Base-by-base conservation (phyloP, 345 rosid species). In the Rhizophora apiculata region DNA sequence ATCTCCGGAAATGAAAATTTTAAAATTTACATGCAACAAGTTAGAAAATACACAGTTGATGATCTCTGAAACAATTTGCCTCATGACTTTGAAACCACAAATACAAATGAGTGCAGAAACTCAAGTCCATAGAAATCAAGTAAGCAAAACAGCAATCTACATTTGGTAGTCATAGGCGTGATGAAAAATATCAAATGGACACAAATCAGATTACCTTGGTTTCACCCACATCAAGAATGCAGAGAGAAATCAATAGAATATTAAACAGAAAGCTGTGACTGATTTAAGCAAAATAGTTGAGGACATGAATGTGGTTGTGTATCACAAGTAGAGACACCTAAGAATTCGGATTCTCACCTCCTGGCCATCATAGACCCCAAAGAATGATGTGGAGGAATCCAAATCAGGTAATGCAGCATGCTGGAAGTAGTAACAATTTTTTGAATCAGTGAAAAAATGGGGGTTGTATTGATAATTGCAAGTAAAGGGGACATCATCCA, bases 281-380 rank as follows among this genome's bases (percentile, higher is more conserved):
- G 65, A 60, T 46, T 36, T 37, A 32, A 51, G 15, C 39, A 54
- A 54, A 20, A 6, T 32, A 32, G 36, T 39, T 53, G n/a, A 51
- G 18, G 9, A 8, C 68, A 65, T 39, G 22, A 71, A 67, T 62
- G 36, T 22, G 31, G 37, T 6, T 7, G 63, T 24, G 21, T 34
- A 58, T 13, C 55, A 37, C 11, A 58, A n/a, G 29, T 15, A 60
- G 37, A 64, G 53, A n/a, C n/a, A 70, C 68, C 74, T 20, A 49
- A 67, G 36, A 75, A 60, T 69, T 70, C 68, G n/a, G 65, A 74
- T 52, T 78, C 79, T 80, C 87, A 93, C 99, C 97, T 89, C 99
- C 99, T 95, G 99, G 64, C 98, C 99, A 85, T 92, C 98, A 81
- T 86, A 92, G 59, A 95, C 98, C 79, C 99, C 98, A 73, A 90